Evolutionary conservation across 2,329 filamentous ascomycete genomes (phyloP).

Genomic region (Paraphoma chrysanthemicola): DNA sequence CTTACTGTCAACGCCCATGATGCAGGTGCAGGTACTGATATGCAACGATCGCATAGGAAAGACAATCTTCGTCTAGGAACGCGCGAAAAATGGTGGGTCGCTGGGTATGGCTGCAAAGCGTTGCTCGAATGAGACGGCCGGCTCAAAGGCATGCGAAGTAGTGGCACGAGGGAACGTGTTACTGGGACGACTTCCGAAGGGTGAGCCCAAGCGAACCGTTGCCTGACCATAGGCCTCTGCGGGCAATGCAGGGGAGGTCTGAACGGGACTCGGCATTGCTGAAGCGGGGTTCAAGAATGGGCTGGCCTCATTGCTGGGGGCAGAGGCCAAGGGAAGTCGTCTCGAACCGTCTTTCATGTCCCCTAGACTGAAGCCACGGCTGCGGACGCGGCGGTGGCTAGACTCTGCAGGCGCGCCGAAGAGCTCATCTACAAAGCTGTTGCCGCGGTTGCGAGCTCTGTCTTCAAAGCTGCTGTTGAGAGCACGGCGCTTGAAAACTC

Average conservation of each 20-base stretch:
- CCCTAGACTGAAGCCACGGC: conserved; percentile 67
- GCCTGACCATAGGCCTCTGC: conserved; percentile 42
- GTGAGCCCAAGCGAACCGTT: conserved; percentile 55
- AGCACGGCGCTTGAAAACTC: conserved; percentile 65
- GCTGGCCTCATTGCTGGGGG: conserved; percentile 51
- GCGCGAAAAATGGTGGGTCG: conserved; percentile 30
- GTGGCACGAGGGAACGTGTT: conserved; percentile 58
- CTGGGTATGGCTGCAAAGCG: conserved; percentile 42
- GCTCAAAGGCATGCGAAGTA: conserved; percentile 46
- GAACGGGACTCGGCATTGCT: conserved; percentile 35
- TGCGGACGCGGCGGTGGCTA: conserved; percentile 64
- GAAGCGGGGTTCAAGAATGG: conserved; percentile 32
- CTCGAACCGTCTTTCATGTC: conserved; percentile 60
- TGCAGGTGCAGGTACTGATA: conserved; percentile 33
- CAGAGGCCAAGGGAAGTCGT: conserved; percentile 62
- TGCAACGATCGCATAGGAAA: conserved; percentile 26
- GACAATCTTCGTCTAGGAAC: conserved; percentile 28
- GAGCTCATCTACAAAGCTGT: conserved; percentile 53
- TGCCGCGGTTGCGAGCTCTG: conserved; percentile 41
- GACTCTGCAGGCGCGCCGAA: conserved; percentile 57
- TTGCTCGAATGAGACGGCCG: conserved; percentile 48
- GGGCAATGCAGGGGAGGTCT: conserved; percentile 22
- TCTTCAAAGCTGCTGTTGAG: conserved; percentile 62
- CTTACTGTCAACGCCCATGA: conserved; percentile 42
- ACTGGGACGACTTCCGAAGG: conserved; percentile 51